Evolutionary conservation across 2,329 filamentous ascomycete genomes (phyloP), one percentile per base, ranked within the genome.

Genomic region (Talaromyces verruculosus): DNA sequence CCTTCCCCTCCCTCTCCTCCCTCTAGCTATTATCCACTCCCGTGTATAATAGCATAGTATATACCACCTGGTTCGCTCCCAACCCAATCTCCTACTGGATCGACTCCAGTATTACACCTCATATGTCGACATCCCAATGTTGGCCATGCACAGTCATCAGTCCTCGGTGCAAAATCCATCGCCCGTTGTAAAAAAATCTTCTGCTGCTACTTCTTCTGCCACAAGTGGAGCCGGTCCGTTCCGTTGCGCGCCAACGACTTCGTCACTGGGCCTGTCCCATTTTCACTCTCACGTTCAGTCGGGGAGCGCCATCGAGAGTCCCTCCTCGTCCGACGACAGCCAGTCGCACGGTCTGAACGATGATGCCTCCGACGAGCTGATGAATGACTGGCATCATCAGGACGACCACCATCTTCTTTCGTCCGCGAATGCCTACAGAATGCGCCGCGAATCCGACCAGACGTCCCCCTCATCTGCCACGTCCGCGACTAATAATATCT

Each of bases 61-160:
- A 17, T 37, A 25, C 53, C 33, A 25, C 53, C 53, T 17, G 53
- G 53, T 33, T 37, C 25, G n/a, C 51, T 47, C 35, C 37, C 33
- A 45, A 35, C 17, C 30, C 51, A 45, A 37, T 17, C 28, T 60
- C 6, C 57, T 17, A 30, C 60, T 68, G 61, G 61, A 68, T 68
- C 22, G 37, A 60, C 15, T 45, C 57, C 57, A 60, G 57, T 60
- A 17, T 45, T 33, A 30, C 61, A 11, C 55, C 39, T 58, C 41
- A 22, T 58, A 63, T 66, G 60, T 63, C 53, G 65, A 47, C 59
- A 41, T 53, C 58, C 49, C 71, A 72, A 79, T 79, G 76, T 76
- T 78, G 75, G 79, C 76, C 73, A 78, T 78, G 73, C 77, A 76
- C 65, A 74, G 76, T 68, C 72, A 71, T 55, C 70, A 74, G 47